Evolutionary conservation across 306 rosid species (phyloP), one percentile per base, ranked within the genome.

Genomic region (Echinosophora koreensis): DNA sequence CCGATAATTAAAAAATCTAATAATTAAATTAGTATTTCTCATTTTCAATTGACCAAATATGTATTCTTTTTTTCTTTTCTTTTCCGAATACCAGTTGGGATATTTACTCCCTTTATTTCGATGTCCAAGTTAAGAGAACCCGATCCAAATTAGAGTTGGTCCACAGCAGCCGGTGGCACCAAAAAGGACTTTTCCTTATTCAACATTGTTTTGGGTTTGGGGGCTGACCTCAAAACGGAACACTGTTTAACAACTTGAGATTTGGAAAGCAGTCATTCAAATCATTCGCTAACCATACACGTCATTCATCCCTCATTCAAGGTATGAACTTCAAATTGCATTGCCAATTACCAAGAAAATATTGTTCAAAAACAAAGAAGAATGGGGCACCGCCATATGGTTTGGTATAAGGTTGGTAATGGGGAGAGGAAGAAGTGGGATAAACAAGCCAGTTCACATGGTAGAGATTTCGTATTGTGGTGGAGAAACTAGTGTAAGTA

Each of bases 121-220:
- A 15, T 13, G 14, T 17, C 9, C 2, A 50, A 10, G 15, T 13
- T 13, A 13, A 44, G 14, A 18, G 46, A 71, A 78, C 76, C 50
- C 44, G 86, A 86, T 66, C 69, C 4, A 74, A 65, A 65, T 0
- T 46, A 32, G 74, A 16, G n/a, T 32, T 30, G 15, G 84, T 51
- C 65, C 67, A 80, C 63, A 7, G 84, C 80, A 74, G 85, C 75
- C 86, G 72, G 84, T 81, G 3, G 87, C 78, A 42, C 54, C 82
- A 9, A n/a, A n/a, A n/a, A 59, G 15, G 87, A 88, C 86, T 80
- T 82, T 82, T 84, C 81, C 83, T 5, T 47, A 5, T 80, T 68
- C 88, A 77, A 51, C n/a, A n/a, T n/a, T 28, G 51, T 66, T 62
- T 18, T 3, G 5, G 51, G 1, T 60, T 7, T 16, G 67, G 77